Base-by-base conservation (phyloP, 305 asterid genomes). In the Withania somnifera region DNA sequence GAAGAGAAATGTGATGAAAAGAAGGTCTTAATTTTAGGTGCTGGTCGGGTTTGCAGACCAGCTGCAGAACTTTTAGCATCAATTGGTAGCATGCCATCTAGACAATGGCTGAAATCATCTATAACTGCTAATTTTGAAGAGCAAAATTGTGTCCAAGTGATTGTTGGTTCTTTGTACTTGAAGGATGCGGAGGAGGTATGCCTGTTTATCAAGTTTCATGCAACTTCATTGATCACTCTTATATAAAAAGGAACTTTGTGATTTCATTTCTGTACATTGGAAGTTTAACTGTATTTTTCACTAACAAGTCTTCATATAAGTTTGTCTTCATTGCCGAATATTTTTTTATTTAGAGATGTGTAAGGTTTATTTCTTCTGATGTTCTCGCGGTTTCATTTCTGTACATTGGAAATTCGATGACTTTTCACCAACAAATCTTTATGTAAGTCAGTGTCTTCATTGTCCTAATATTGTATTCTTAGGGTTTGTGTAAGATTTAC, bases 41-140 rank as follows among this genome's bases (percentile, higher is more conserved):
- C 99, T 84, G 99, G 98, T n/a, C 91, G 97, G 56, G 98, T 96
- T 69, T 96, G 99, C 88, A 93, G 93, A 75, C 98, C 99, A 56
- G 98, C 98, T 85, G 99, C 86, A 40, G 98, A 94, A 82, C 89
- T 96, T 87, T 91, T 96, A 75, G 84, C 95, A 36, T 89, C 98
- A 80, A 67, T 92, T 17, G 93, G 95, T 34, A 87, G 88, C 64
- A 80, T 54, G 81, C 82, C 94, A 24, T 88, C 97, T 58, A 84
- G 67, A 22, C 82, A 92, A 81, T 85, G 87, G 87, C 75, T 89
- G 67, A 89, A 85, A 79, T 88, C 95, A 45, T 86, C 85, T 58
- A 53, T 87, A 53, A 75, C 76, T 22, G 85, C 88, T 77, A 83
- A 86, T 28, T 88, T 88, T 83, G 89, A 89, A 79, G 99, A 88